Evolutionary conservation across 1,284 basidiomycete species (phyloP), one percentile per base, ranked within the genome.

Genomic region (Termitomyces sp.): DNA sequence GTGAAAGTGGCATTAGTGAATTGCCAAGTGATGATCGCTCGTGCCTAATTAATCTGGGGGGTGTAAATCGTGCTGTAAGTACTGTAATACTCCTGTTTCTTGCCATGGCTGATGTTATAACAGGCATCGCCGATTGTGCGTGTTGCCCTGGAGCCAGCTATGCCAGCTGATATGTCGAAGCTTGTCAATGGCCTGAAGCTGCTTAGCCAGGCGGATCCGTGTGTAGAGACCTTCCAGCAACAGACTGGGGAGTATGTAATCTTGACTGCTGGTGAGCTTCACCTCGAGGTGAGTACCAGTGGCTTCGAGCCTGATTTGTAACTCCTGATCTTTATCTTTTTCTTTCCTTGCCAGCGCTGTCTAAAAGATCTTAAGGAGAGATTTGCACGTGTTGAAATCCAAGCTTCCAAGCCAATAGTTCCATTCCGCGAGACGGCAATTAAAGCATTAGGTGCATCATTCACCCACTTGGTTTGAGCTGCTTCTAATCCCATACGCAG

Each of bases 201-300:
- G 31, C 83, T 99, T 30, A 92, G 91, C 65, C 95, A 98, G 69
- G 89, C 95, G 4, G 97, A 99, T 72, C 96, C 97, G 1, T 99
- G 95, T 64, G 96, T 97, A 15, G 94, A 99, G 69, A 95, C 92
- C 0, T 90, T 98, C 67, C 92, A 98, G 59, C 96, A 99, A 70
- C 86, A 94, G 64, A 98, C 94, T 0, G 97, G 97, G 40, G 97
- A 99, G 71, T 92, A 98, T 70, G 97, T 99, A 53, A 98, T 99
- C 62, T 73, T 98, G 58, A 92, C 93, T 6, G 97, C 97, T 0
- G 97, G 97, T 53, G 97, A 99, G 68, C 73, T 99, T 54, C 97
- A 99, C 70, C 76, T 99, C 21, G 96, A 99, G 82, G 93, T 92
- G 56, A 26, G 68, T 58, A 26, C 31, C 6, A 24, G 45, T 19